Evolutionary conservation across 331 rosid species (phyloP), one percentile per base, ranked within the genome.

Genomic region (Acacia concinna): DNA sequence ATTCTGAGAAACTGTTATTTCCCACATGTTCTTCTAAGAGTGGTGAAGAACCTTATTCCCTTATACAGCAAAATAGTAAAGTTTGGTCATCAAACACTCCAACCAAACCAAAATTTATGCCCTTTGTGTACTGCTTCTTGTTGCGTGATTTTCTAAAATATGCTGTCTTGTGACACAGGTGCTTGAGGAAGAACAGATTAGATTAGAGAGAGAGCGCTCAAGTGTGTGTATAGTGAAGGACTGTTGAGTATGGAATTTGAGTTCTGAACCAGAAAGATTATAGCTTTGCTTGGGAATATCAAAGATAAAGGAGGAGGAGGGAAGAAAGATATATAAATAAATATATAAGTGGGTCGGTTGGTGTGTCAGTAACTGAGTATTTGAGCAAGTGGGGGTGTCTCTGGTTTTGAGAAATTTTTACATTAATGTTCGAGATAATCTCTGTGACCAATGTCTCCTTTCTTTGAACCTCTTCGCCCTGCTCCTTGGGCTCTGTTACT

Each of bases 301-400:
- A 57, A 77, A 46, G 54, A 77, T 66, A 44, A 56, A 40, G 44
- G 9, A 49, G 56, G 4, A 49, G 6, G 57, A 49, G 23, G 23
- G 30, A 72, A 51, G 83, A 41, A 66, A 70, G 85, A 62, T 74
- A 69, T 80, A 78, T 38, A 85, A 85, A 73, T 34, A 28, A 62
- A 46, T 62, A 3, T 62, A 10, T 54, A 21, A 31, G 37, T 13
- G 66, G 66, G 37, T 59, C 83, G 89, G 93, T 51, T 89, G 86
- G 93, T 87, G 97, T 89, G 59, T 52, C 59, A 52, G 59, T 94
- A 82, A 81, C 82, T 56, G 31, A 56, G 63, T 21, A 56, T 23
- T 54, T 37, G 84, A 84, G 89, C 87, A 86, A 92, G 92, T 90
- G 93, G 97, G 89, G 77, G 71, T 92, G 87, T 91, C 86, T 88